Base-by-base conservation (phyloP, 805 yeast species). In the Wickerhamomyces kurtzmanii region DNA sequence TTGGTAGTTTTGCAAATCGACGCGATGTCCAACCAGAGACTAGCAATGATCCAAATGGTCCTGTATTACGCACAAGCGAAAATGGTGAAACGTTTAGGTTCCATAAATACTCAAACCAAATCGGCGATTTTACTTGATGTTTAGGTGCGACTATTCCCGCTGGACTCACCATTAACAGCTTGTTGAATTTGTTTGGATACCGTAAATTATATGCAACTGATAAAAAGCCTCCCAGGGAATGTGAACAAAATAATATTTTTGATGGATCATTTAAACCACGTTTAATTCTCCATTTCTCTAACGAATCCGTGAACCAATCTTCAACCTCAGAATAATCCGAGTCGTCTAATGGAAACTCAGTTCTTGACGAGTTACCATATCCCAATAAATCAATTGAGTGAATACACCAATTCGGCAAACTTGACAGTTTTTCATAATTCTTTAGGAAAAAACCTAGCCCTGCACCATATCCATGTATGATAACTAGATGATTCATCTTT, bases 381-480 rank as follows among this genome's bases (percentile, higher is more conserved):
- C 98, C 98, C 3, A 85, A 66, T 31, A 87, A 55, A 47, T 89
- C 98, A 3, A 89, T 67, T 0, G 95, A 82, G 55, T 85, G 95
- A 24, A 87, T 61, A 31, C 77, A 68, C 81, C 91, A 81, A 22
- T 65, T 56, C 11, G 43, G 16, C 18, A 51, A 40, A 9, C 31
- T 23, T 2, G 67, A 50, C 17, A 77, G 50, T 4, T 57, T 59
- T 34, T 78, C 80, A 33, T 82, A 67, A 51, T 86, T 89, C 42
- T 76, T 77, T 30, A 79, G 57, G 43, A 78, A 91, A 39, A 86
- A 76, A 0, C 95, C 97, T 16, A 86, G 56, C 1, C 94, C 91
- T 0, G 97, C 96, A 4, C 96, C 97, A 47, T 89, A 89, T 0
- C 98, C 98, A 53, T 89, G 98, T 9, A 89, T 62, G 28, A 89